phyloP scores from a whole-genome alignment of 108 stramenopile species.

The Stephanodiscus minutulus region DNA sequence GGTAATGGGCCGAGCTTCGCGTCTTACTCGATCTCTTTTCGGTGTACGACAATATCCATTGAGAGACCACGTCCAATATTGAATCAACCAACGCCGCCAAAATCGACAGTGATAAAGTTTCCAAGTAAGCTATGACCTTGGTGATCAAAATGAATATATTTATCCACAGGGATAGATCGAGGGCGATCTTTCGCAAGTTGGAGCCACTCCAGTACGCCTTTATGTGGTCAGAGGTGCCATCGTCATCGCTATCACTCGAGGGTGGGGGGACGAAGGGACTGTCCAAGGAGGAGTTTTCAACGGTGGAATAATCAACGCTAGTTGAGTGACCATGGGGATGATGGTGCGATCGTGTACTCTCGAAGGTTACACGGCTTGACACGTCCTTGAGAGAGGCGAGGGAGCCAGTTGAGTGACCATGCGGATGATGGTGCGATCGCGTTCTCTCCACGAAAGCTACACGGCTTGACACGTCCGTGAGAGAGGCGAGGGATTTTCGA shows the following conservation, averaged over 20 bases:
- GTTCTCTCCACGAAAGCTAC: slow-evolving; percentile 27
- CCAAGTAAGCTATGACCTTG: slow-evolving; percentile 80
- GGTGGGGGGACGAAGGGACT: not conserved
- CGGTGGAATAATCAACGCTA: not conserved
- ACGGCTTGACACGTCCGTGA: slow-evolving; percentile 24
- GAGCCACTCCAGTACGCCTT: slow-evolving; percentile 27
- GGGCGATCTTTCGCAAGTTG: slow-evolving; percentile 64
- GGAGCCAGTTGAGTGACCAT: not conserved
- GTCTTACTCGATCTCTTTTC: slow-evolving; percentile 75
- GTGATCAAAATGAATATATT: slow-evolving; percentile 81
- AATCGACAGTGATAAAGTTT: slow-evolving; percentile 81
- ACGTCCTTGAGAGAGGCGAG: slow-evolving; percentile 18
- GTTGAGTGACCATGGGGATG: not conserved
- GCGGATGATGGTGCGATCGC: slow-evolving; percentile 11
- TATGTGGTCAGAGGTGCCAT: not conserved
- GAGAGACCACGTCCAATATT: slow-evolving; percentile 89
- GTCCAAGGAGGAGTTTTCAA: not conserved
- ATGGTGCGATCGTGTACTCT: slow-evolving; percentile 18
- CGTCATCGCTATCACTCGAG: not conserved
- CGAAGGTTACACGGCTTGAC: slow-evolving; percentile 24
- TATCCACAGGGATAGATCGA: slow-evolving; percentile 77
- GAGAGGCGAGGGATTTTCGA: slow-evolving; percentile 11
- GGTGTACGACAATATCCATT: slow-evolving; percentile 82
- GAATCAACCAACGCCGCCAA: slow-evolving; percentile 90
- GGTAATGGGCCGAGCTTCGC: slow-evolving; percentile 83